Evolutionary conservation across 106 monocot species (phyloP), one percentile per base, ranked within the genome.

Genomic region (Phalaenopsis aphrodite): DNA sequence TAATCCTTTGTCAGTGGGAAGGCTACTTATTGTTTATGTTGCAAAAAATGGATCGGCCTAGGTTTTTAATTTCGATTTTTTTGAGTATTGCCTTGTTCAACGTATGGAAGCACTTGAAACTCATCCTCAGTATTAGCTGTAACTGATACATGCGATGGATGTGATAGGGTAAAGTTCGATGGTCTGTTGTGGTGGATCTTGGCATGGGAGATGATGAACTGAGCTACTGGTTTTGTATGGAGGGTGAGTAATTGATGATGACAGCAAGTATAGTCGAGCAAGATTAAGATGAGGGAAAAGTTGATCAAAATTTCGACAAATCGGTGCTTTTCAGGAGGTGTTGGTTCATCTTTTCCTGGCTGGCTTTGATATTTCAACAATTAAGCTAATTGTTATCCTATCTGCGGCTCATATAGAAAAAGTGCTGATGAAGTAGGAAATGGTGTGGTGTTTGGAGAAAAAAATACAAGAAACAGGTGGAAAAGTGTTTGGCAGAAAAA

Each of bases 21-120:
- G 38, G 38, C 19, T 69, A 38, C n/a, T 69, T 69, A n/a, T 69
- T 69, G 11, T 69, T 69, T 38, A 39, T 69, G 69, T 69, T 69
- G 69, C 37, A 69, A 39, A 39, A 69, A 69, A 69, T 69, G 15
- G 36, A 38, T 39, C 39, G 14, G 23, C 38, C 15, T 69, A 39
- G 38, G 3, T 69, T 69, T 39, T 69, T 38, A 69, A 69, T 38
- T 69, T 5, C 11, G 38, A 12, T 15, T 16, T 69, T 37, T 69
- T 39, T 15, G 38, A 69, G 14, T 38, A 30, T 30, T 30, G 30
- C 30, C 30, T 30, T 39, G 61, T 61, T 69, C 7, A 39, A 39
- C 10, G n/a, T 69, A 38, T 15, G 39, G 4, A 69, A 41, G 9
- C 5, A 39, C 14, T 69, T 15, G 4, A 38, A 39, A 69, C 69